Percentiles rank a stretch among this genome's conserved stretches.
Conservation (phyloP, 352 stramenopile species). For the Phytophthora litchii region DNA sequence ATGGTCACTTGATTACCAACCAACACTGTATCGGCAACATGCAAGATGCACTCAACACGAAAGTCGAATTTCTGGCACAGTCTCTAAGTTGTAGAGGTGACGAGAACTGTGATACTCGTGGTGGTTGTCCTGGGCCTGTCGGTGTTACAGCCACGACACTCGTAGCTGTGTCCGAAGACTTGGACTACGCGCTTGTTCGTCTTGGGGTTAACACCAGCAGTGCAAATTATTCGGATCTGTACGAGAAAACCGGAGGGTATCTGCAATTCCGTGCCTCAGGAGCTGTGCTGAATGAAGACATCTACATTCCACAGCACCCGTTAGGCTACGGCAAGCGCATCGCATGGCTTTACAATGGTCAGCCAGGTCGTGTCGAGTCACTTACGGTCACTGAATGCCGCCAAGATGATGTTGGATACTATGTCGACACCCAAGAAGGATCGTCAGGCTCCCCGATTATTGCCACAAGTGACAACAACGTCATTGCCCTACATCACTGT, state of each 20-base stretch:
- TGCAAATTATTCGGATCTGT: conserved; percentile 35
- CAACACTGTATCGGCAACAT: conserved; percentile 73
- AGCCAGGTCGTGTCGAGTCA: conserved; percentile 35
- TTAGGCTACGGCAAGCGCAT: conserved; percentile 67
- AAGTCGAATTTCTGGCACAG: conserved; percentile 72
- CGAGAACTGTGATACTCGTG: conserved; percentile 46
- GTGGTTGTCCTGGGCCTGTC: conserved; percentile 53
- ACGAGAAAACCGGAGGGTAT: conserved; percentile 55
- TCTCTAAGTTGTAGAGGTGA: conserved; percentile 48
- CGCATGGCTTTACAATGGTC: conserved; percentile 38
- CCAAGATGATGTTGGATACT: conserved; percentile 67
- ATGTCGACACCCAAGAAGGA: conserved; percentile 76
- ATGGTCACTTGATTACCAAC: conserved; percentile 82
- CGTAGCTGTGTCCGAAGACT: conserved; percentile 56
- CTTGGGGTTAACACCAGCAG: conserved; percentile 34
- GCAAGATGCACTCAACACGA: conserved; percentile 72
- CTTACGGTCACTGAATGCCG: conserved; percentile 47
- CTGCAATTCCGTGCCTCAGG: conserved; percentile 60
- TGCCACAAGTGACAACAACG: conserved; percentile 51
- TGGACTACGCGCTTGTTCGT: conserved; percentile 71
- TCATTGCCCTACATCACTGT: conserved; percentile 83
- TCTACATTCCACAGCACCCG: conserved; percentile 81
- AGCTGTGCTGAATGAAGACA: conserved; percentile 50
- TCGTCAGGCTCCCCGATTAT: conserved; percentile 78
- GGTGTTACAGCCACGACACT: conserved; percentile 48